Evolutionary conservation across 345 rosid genomes (phyloP).

Genomic region (Citrus sinensis): DVS_A1.0 CM039169.1:24742001-24742500

Average conservation of each 20-base stretch:
- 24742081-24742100: neutral
- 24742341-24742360: slow-evolving; percentile 19
- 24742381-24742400: too few species aligned
- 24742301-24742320: slow-evolving; percentile 33
- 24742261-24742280: slow-evolving; percentile 26
- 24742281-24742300: slow-evolving; percentile 32
- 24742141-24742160: too few species aligned
- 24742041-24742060: slow-evolving; percentile 20
- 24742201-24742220: slow-evolving; percentile 23
- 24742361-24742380: too few species aligned
- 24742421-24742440: slow-evolving; percentile 15
- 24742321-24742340: slow-evolving; percentile 32
- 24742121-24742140: too few species aligned
- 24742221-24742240: slow-evolving; percentile 34
- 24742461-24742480: slow-evolving; percentile 40
- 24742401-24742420: too few species aligned
- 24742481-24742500: slow-evolving; percentile 27
- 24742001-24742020: slow-evolving; percentile 28
- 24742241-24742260: slow-evolving; percentile 40
- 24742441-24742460: slow-evolving; percentile 45
- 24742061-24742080: neutral
- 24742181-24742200: slow-evolving; percentile 34
- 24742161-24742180: slow-evolving; percentile 12
- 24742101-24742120: neutral
- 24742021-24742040: slow-evolving; percentile 24